Evolutionary conservation across 768 basidiomycete species (phyloP).

Genomic region (Lactarius deliciosus): DNA sequence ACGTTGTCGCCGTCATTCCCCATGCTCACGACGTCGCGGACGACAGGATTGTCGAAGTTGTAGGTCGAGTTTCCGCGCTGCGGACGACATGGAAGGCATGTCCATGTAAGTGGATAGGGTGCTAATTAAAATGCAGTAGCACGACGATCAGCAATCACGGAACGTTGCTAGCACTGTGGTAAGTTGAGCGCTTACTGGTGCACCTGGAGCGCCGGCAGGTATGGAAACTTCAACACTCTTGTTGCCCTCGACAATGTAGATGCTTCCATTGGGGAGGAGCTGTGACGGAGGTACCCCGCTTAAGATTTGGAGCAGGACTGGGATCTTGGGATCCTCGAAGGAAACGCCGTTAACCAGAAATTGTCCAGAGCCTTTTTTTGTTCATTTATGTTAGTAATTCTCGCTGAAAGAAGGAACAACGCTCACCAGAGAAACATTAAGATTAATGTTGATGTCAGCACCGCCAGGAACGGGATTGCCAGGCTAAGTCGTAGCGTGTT

Average conservation of each 20-base stretch:
- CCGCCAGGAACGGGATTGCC: slow-evolving; percentile 12
- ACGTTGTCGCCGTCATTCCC: slow-evolving; percentile 21
- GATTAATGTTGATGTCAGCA: slow-evolving; percentile 17
- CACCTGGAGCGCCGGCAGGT: background rate
- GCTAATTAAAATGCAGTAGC: background rate
- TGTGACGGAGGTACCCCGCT: slow-evolving; percentile 29
- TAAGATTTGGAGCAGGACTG: slow-evolving; percentile 55
- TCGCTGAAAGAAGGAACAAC: background rate
- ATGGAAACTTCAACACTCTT: slow-evolving; percentile 45
- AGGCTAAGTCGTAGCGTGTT: background rate
- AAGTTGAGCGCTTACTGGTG: background rate
- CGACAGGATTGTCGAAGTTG: slow-evolving; percentile 40
- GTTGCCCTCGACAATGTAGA: slow-evolving; percentile 41
- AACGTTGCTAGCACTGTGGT: background rate
- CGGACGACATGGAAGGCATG: slow-evolving; percentile 26
- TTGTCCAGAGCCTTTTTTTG: background rate
- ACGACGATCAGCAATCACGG: background rate
- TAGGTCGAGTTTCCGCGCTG: slow-evolving; percentile 17
- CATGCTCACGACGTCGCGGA: slow-evolving; percentile 44
- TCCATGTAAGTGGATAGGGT: slow-evolving; percentile 14
- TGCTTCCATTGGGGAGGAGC: slow-evolving; percentile 49
- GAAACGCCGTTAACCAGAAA: slow-evolving; percentile 40
- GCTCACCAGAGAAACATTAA: slow-evolving; percentile 18
- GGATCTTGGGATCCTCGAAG: slow-evolving; percentile 45
- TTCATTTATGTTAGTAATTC: background rate